A percentile compares a stretch with the other conserved stretches of the same genome.
Conservation (phyloP, 495 filamentous ascomycete species). For the Amphirosellinia nigrospora region DNA sequence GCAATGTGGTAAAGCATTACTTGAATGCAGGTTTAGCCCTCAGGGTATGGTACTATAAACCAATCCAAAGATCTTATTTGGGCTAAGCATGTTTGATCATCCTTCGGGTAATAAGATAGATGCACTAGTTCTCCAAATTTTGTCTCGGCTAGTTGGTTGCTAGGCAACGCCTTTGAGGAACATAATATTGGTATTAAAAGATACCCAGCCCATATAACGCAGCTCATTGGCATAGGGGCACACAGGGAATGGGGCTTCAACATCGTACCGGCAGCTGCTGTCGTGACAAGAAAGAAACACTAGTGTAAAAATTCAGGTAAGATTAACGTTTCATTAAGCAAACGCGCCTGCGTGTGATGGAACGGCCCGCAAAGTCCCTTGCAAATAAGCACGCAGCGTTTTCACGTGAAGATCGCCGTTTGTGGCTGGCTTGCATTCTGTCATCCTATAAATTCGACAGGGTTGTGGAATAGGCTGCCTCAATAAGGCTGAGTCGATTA, state of each 20-base stretch:
- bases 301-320: neutral
- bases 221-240: neutral
- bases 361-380: constrained; percentile 20
- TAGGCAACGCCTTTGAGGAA: constrained; percentile 19
- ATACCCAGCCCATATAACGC: neutral
- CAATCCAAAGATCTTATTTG: too few relatives aligned
- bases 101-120: neutral
- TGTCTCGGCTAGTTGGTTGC: constrained; percentile 13
- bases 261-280: neutral
- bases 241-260: neutral
- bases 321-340: constrained; percentile 16
- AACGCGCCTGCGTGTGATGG: constrained; percentile 11
- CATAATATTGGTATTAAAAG: neutral
- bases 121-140: neutral
- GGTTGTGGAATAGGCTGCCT: neutral
- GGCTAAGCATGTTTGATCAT: neutral
- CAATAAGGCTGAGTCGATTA: neutral
- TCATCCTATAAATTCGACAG: neutral
- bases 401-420: constrained; percentile 2
- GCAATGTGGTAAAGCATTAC: neutral
- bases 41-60: neutral
- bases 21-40: neutral
- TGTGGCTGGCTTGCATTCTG: constrained; percentile 1
- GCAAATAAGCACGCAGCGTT: neutral
- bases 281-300: neutral